Percentiles rank a stretch among this genome's conserved stretches.
Evolutionary conservation across 345 rosid genomes (phyloP).

Genomic region (Eucalyptus polybractea): DNA sequence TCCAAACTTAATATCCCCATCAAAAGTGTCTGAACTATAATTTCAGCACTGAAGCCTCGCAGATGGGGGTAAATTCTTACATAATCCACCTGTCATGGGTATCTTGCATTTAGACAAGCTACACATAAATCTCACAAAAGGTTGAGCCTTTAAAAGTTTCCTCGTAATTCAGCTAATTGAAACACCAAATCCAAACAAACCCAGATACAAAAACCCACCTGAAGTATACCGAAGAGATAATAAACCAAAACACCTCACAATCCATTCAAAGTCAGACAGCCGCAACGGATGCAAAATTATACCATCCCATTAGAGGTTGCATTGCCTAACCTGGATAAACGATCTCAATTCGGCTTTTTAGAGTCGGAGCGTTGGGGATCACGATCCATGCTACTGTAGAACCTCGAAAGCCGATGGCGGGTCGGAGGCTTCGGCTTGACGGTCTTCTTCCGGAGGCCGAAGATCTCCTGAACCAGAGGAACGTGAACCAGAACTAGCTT

Average conservation of each 20-base stretch:
- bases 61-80: not conserved
- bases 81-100: not conserved
- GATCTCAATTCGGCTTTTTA: not conserved
- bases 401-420: conserved; percentile 33
- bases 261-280: not conserved
- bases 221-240: not conserved
- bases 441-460: conserved; percentile 51
- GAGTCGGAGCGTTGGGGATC: conserved; percentile 1
- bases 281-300: not conserved
- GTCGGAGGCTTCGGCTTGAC: conserved; percentile 37
- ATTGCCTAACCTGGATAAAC: not conserved
- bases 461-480: conserved; percentile 77
- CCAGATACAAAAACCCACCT: not conserved
- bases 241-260: not conserved
- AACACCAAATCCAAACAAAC: not conserved
- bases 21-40: not conserved
- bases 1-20: not conserved
- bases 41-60: not conserved
- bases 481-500: conserved; percentile 79
- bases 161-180: not conserved
- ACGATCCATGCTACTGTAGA: conserved; percentile 27
- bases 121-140: not conserved
- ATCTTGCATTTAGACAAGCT: not conserved
- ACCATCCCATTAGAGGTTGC: not conserved
- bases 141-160: not conserved